phyloP scores from a whole-genome alignment of 805 yeast genomes.

The Metschnikowia cerradonensis region DNA sequence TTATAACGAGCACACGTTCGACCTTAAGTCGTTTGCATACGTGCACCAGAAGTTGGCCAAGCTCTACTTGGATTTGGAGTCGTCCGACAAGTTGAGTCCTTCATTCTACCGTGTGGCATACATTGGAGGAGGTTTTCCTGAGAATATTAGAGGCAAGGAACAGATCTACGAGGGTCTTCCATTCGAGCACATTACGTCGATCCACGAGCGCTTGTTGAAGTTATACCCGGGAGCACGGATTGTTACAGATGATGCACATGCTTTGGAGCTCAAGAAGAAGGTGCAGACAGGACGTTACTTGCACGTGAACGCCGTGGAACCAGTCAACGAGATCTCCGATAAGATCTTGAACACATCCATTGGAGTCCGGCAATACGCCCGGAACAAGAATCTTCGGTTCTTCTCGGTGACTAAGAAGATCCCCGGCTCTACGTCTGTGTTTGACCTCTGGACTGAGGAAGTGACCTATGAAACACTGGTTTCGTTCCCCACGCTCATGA shows the following conservation, averaged over 20 bases:
- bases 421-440: conserved; percentile 67
- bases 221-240: conserved; percentile 80
- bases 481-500: conserved; percentile 85
- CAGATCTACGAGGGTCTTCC: conserved; percentile 84
- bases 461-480: conserved; percentile 69
- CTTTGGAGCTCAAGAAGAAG: conserved; percentile 44
- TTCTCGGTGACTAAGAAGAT: conserved; percentile 68
- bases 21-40: conserved; percentile 68
- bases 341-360: conserved; percentile 45
- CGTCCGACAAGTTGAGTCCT: conserved; percentile 68
- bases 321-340: conserved; percentile 51
- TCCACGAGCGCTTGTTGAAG: conserved; percentile 69
- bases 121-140: conserved; percentile 83
- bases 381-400: conserved; percentile 65
- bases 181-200: conserved; percentile 80
- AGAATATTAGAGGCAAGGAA: conserved; percentile 65
- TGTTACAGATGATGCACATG: conserved; percentile 56
- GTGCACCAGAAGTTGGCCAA: conserved; percentile 66
- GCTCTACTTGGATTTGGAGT: conserved; percentile 63
- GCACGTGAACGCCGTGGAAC: conserved; percentile 69
- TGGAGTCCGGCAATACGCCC: conserved; percentile 69
- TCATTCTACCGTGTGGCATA: conserved; percentile 76
- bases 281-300: conserved; percentile 69
- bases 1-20: conserved; percentile 68
- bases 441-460: conserved; percentile 87